Evolutionary conservation across 345 rosid species (phyloP), one percentile per base, ranked within the genome.

Genomic region (Corchorus olitorius): DNA sequence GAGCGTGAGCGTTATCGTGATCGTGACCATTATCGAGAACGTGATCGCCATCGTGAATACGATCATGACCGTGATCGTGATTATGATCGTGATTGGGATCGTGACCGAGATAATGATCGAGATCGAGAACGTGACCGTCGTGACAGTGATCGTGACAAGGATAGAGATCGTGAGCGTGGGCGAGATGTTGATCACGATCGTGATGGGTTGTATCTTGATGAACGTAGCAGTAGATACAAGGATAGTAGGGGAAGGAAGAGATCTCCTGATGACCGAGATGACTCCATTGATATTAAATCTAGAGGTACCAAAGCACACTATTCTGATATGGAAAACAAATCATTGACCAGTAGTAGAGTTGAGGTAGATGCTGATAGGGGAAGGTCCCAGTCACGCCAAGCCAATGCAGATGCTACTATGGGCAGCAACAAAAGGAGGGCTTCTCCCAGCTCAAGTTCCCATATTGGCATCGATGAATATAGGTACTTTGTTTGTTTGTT

Each of bases 221-320:
- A 92, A 62, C 83, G 83, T 27, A 83, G 83, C 80, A 81, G 74
- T 45, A 87, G 88, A 77, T 83, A 82, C 79, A 94, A 83, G 73
- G 97, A 87, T 65, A 82, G 84, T 77, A 88, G 87, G 82, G 92
- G 86, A 78, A 83, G 81, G 78, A 92, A 89, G 80, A 89, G 89
- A 77, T 91, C 97, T 76, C 92, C 91, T 10, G 92, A 88, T 70
- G 92, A 91, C 64, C 85, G 58, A 20, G 95, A 88, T 76, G 93
- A 90, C 64, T 83, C 79, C 73, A 75, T 14, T 78, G 93, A 87
- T 81, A 72, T 65, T 74, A 90, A 85, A 82, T 73, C 83, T 49
- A 86, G 87, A 77, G 79, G 79, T 75, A 60, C 35, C 46, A 86
- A 76, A 73, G 48, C 72, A 60, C 68, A 80, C 48, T 75, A 78